phyloP scores from a whole-genome alignment of 768 basidiomycete genomes.

The Trametes cubensis region DNA sequence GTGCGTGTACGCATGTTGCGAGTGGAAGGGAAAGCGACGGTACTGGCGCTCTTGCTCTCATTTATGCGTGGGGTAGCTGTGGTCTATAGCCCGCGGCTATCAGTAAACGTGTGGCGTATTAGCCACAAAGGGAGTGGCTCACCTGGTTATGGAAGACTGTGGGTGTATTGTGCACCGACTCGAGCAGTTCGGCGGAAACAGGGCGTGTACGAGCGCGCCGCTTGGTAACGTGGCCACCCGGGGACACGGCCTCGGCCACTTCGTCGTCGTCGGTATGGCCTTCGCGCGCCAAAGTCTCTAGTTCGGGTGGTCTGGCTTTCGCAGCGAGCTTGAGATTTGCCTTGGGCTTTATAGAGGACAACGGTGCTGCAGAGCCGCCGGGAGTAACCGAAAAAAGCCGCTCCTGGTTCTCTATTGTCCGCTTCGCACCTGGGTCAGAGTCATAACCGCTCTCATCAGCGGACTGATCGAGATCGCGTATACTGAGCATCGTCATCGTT shows the following conservation, averaged over 20 bases:
- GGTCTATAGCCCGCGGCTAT: constrained; percentile 14
- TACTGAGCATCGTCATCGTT: constrained; percentile 61
- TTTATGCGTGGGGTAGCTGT: constrained; percentile 31
- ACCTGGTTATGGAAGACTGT: constrained; percentile 25
- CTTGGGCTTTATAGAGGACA: constrained; percentile 24
- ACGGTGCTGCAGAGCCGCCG: constrained; percentile 19
- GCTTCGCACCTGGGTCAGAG: constrained; percentile 45
- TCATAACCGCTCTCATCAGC: constrained; percentile 53
- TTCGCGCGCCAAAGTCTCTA: constrained; percentile 23
- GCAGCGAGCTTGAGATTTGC: neutral
- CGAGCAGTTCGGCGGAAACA: constrained; percentile 65
- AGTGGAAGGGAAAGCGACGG: constrained; percentile 43
- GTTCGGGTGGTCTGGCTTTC: constrained; percentile 25
- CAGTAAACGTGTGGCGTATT: constrained; percentile 14
- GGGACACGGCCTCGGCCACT: constrained; percentile 52
- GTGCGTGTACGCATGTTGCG: constrained; percentile 40
- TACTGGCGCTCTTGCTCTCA: constrained; percentile 27
- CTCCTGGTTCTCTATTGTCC: constrained; percentile 20
- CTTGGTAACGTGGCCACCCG: constrained; percentile 76
- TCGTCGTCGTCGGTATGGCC: constrained; percentile 29
- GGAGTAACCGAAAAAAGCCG: constrained; percentile 20
- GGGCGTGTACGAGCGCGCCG: constrained; percentile 75
- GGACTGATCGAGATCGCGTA: constrained; percentile 56
- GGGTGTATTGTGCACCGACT: constrained; percentile 47
- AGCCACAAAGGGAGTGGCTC: constrained; percentile 21